A percentile compares a stretch with the other conserved stretches of the same genome.
phyloP scores from a whole-genome alignment of 1,284 basidiomycete genomes.

The Cutaneotrichosporon sp. region DNA sequence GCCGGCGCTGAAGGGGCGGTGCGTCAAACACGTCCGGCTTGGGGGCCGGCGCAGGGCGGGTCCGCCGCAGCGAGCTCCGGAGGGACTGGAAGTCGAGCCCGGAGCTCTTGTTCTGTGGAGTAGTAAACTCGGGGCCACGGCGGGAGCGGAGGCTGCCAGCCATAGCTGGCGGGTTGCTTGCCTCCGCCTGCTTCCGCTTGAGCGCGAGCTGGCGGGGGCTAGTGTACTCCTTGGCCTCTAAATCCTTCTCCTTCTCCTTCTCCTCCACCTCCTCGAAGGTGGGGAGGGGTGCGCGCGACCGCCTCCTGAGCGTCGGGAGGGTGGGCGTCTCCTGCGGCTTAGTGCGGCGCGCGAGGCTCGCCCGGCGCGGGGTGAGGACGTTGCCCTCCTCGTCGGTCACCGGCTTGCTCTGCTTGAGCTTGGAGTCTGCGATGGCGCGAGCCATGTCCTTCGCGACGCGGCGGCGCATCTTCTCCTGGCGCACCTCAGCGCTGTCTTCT shows the following conservation, averaged over 20 bases:
- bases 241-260: not conserved
- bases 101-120: not conserved
- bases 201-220: not conserved
- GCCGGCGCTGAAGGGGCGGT: not conserved
- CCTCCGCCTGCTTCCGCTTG: not conserved
- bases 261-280: not conserved
- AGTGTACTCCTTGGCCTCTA: too few relatives aligned
- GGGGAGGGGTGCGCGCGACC: not conserved
- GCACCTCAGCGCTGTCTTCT: not conserved
- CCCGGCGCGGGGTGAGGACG: not conserved
- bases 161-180: not conserved
- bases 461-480: not conserved
- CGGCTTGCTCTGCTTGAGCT: not conserved
- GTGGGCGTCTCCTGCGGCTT: not conserved
- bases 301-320: not conserved
- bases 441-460: not conserved
- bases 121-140: not conserved
- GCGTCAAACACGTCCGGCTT: not conserved
- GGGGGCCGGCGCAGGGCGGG: not conserved
- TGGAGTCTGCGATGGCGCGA: not conserved
- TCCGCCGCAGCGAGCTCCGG: not conserved
- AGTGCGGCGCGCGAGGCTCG: not conserved
- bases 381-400: not conserved
- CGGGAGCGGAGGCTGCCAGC: not conserved
- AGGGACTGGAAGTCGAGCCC: not conserved